Evolutionary conservation across 2,329 filamentous ascomycete species (phyloP).

Genomic region (Polychaeton citri): DNA sequence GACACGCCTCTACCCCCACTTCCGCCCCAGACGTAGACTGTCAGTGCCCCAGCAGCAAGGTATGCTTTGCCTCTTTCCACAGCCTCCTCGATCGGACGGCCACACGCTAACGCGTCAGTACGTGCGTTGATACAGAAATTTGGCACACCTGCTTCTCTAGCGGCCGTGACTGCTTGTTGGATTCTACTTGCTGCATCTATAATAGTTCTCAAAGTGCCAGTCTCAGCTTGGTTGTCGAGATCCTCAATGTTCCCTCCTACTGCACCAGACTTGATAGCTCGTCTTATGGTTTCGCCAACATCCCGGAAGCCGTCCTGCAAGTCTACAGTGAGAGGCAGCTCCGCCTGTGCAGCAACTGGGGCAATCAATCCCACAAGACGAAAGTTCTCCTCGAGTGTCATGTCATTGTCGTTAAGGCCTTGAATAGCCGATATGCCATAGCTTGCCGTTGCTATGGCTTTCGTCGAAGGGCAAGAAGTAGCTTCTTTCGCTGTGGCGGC

Average conservation of each 20-base stretch:
- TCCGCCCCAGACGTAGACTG: slow-evolving; percentile 49
- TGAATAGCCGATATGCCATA: too few species aligned
- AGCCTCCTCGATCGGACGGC: slow-evolving; percentile 32
- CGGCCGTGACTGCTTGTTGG: slow-evolving; percentile 27
- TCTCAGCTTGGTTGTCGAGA: slow-evolving; percentile 21
- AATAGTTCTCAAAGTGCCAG: slow-evolving; percentile 24
- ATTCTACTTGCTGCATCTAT: slow-evolving; percentile 39
- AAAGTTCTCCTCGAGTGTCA: slow-evolving; percentile 41
- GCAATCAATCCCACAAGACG: slow-evolving; percentile 33
- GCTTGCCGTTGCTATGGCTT: too few species aligned
- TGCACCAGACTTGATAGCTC: slow-evolving; percentile 37
- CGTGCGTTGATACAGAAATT: slow-evolving; percentile 47
- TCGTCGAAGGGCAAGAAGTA: too few species aligned
- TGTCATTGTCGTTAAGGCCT: slow-evolving; percentile 23
- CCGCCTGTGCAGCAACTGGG: slow-evolving; percentile 25
- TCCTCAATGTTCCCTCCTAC: slow-evolving; percentile 50
- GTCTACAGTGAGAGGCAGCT: slow-evolving; percentile 42
- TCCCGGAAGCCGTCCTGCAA: slow-evolving; percentile 48
- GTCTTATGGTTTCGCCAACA: slow-evolving; percentile 32
- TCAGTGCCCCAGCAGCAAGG: slow-evolving; percentile 44
- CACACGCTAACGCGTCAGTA: slow-evolving; percentile 39
- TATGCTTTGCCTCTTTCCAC: slow-evolving; percentile 43
- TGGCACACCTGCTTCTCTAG: slow-evolving; percentile 34
- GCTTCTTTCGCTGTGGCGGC: too few species aligned
- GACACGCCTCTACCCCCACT: slow-evolving; percentile 28